Evolutionary conservation across 441 rosid species (phyloP).

Genomic region (Mallotus japonicus): DNA sequence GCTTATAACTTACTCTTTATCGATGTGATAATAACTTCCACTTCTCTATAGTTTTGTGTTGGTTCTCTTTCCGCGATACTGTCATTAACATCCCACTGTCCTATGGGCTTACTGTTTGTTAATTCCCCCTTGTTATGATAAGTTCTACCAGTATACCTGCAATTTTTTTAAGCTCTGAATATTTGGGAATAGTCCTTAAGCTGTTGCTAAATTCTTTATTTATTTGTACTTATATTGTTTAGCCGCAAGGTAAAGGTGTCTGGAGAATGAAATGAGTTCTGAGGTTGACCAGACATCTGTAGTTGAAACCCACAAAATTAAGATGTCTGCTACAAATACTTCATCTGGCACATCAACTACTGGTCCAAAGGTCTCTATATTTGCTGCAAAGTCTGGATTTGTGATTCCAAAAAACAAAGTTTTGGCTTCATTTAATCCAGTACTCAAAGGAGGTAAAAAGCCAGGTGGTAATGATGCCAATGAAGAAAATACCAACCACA

Average conservation of each 20-base stretch:
- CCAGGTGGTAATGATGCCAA: conserved; percentile 35
- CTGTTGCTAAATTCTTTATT: not conserved
- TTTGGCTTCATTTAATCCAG: conserved; percentile 79
- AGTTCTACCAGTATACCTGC: not conserved
- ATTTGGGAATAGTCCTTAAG: not conserved
- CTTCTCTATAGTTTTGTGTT: too few species aligned
- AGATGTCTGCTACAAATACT: conserved; percentile 36
- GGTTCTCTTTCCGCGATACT: not conserved
- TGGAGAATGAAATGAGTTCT: conserved; percentile 23
- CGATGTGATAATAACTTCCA: too few species aligned
- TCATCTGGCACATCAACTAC: conserved; percentile 32
- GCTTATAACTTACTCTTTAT: too few species aligned
- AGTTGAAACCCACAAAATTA: conserved; percentile 14
- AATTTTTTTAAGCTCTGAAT: not conserved
- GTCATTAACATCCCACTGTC: not conserved
- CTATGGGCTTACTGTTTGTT: not conserved
- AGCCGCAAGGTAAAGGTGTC: conserved; percentile 4
- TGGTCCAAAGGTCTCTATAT: conserved; percentile 58
- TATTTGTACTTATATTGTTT: conserved; percentile 6
- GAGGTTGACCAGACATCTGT: conserved; percentile 29
- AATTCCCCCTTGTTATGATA: not conserved
- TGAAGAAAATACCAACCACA: conserved; percentile 43
- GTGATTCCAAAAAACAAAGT: conserved; percentile 91
- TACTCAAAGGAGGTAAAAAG: conserved; percentile 55
- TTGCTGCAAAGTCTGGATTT: conserved; percentile 68